Evolutionary conservation across 345 rosid species (phyloP).

Genomic region (Pistacia atlantica): DNA sequence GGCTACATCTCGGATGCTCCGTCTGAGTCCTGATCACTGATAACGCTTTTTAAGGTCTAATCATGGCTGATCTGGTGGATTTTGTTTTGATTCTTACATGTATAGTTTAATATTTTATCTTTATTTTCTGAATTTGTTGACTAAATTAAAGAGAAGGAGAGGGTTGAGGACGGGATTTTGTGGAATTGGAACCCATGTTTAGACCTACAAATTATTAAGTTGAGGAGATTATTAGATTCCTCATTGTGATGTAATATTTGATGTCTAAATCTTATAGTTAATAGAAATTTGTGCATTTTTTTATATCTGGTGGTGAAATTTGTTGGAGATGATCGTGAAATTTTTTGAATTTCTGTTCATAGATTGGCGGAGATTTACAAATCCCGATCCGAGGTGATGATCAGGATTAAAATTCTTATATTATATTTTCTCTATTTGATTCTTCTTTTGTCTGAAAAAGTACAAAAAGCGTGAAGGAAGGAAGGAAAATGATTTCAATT

Average conservation of each 20-base stretch:
- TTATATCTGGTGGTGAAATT: no score
- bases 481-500: no score
- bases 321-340: not conserved
- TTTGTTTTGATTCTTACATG: not conserved
- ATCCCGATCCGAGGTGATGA: no score
- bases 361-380: not conserved
- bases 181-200: not conserved
- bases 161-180: not conserved
- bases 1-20: constrained; percentile 10
- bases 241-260: no score
- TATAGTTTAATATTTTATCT: not conserved
- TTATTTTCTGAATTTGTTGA: not conserved
- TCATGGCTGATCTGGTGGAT: not conserved
- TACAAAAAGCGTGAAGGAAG: no score
- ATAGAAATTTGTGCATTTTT: no score
- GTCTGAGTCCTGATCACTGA: not conserved
- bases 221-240: no score
- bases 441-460: no score
- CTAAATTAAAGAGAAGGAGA: not conserved
- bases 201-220: not conserved
- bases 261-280: no score
- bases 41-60: not conserved
- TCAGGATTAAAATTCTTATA: no score
- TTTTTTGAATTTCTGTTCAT: not conserved
- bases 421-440: no score